phyloP scores from a whole-genome alignment of 2,329 filamentous ascomycete species.

The Malbranchea cinnamomea region DNA sequence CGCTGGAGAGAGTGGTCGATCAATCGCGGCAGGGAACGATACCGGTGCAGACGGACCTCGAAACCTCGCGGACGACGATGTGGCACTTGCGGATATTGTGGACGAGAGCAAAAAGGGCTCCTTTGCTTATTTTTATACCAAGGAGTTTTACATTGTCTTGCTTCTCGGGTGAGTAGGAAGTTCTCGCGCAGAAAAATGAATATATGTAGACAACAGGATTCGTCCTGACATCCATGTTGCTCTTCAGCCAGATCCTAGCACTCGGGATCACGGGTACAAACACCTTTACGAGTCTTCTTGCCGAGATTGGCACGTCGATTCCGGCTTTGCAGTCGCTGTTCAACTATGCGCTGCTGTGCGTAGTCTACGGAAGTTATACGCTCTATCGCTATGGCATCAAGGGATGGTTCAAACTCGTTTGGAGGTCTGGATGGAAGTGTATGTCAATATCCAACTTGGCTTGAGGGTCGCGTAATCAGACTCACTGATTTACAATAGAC shows the following conservation, averaged over 20 bases:
- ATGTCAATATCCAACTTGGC: slow-evolving; percentile 8
- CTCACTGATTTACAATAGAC: slow-evolving; percentile 34
- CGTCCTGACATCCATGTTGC: slow-evolving; percentile 7
- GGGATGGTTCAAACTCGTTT: slow-evolving; percentile 49
- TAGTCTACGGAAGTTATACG: slow-evolving; percentile 69
- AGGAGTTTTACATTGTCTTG: slow-evolving; percentile 78
- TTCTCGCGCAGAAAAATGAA: slow-evolving; percentile 2
- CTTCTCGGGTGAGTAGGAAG: slow-evolving; percentile 52
- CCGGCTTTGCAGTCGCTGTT: slow-evolving; percentile 93
- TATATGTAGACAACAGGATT: not conserved
- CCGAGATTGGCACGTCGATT: slow-evolving; percentile 55
- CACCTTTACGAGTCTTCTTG: slow-evolving; percentile 71
- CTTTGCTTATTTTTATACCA: slow-evolving; percentile 61
- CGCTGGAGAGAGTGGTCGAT: too few species aligned
- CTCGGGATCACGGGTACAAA: slow-evolving; percentile 87
- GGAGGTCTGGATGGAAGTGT: slow-evolving; percentile 74
- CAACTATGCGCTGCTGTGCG: slow-evolving; percentile 73
- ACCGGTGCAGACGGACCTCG: not conserved
- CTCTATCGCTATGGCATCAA: slow-evolving; percentile 65
- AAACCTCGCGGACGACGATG: not conserved
- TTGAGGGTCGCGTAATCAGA: not conserved
- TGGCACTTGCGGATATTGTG: slow-evolving; percentile 22
- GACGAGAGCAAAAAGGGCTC: slow-evolving; percentile 32
- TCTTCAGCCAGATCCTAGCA: slow-evolving; percentile 55
- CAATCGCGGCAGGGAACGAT: too few species aligned